A percentile compares a stretch with the other conserved stretches of the same genome.
These are phyloP conservation scores for Coffea canephora DNA, from an alignment of 257 asterid species.

Conservation along the genomic window DNA sequence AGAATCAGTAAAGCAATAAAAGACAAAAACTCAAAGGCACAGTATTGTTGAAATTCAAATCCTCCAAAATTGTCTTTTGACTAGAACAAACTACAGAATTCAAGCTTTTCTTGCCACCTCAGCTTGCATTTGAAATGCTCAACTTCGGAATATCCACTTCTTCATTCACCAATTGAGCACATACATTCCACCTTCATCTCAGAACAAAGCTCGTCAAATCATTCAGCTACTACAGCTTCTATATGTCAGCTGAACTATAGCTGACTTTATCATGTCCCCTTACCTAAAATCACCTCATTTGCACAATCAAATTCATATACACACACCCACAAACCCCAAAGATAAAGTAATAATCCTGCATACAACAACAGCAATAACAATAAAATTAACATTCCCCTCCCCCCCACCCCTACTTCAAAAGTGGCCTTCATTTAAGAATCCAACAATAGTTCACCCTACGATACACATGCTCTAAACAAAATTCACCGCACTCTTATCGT, in stretches of 20 bases:
- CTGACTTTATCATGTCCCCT: not conserved
- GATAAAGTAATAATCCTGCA: not conserved
- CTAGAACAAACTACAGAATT: not conserved
- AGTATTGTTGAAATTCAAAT: not conserved
- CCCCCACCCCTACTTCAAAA: not conserved
- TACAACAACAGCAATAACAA: not conserved
- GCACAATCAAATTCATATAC: not conserved
- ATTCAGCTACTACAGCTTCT: too few species aligned
- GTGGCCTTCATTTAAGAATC: too few species aligned
- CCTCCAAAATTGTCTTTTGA: not conserved
- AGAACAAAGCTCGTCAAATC: not conserved
- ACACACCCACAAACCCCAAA: not conserved
- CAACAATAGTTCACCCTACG: not conserved
- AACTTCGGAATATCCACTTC: not conserved
- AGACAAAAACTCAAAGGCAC: not conserved
- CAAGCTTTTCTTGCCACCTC: not conserved
- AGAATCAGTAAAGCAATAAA: not conserved
- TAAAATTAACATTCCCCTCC: not conserved
- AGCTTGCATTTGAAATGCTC: not conserved
- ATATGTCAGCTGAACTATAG: not conserved
- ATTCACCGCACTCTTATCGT: too few species aligned
- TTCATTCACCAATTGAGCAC: not conserved
- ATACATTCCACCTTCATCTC: not conserved
- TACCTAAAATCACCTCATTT: not conserved
- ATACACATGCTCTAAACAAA: not conserved